These are phyloP conservation scores for Trematosphaeria pertusa DNA, from an alignment of 2,329 filamentous ascomycete genomes.

Conservation along the genomic window DNA sequence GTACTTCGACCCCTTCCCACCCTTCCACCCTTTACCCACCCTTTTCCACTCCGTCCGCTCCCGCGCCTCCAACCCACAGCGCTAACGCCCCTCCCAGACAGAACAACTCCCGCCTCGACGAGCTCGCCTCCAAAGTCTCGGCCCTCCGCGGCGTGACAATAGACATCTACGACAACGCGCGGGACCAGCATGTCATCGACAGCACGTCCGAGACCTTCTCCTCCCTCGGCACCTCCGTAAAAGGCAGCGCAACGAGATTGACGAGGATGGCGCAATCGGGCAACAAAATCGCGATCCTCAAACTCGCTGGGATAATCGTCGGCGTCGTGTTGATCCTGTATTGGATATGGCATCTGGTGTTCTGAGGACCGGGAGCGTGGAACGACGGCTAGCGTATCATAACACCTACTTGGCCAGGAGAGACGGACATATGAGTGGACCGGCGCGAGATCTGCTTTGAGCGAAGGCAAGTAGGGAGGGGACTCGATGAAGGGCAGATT, in stretches of 20 bases:
- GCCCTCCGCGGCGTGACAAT: conserved; percentile 92
- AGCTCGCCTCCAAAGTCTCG: conserved; percentile 88
- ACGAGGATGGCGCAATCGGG: conserved; percentile 90
- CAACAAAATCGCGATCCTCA: conserved; percentile 89
- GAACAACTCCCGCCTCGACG: conserved; percentile 93
- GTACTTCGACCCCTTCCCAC: conserved; percentile 53
- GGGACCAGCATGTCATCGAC: conserved; percentile 87
- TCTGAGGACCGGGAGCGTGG: too few relatives aligned
- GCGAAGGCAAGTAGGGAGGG: neutral
- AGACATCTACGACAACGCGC: conserved; percentile 96
- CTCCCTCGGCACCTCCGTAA: conserved; percentile 80
- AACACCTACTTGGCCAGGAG: too few relatives aligned
- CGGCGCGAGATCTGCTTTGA: too few relatives aligned
- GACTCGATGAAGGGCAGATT: neutral
- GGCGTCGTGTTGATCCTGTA: conserved; percentile 76
- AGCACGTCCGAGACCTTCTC: conserved; percentile 92
- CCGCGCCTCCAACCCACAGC: conserved; percentile 8
- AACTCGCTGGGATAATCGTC: conserved; percentile 83
- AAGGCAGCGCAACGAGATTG: conserved; percentile 81
- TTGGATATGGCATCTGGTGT: conserved; percentile 61
- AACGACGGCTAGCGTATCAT: too few relatives aligned
- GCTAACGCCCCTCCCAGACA: conserved; percentile 61
- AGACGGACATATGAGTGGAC: too few relatives aligned
- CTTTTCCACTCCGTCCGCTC: conserved; percentile 6
- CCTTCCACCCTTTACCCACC: conserved; percentile 1